Evolutionary conservation across 345 rosid genomes (phyloP).

Genomic region (Linum usitatissimum): DNA sequence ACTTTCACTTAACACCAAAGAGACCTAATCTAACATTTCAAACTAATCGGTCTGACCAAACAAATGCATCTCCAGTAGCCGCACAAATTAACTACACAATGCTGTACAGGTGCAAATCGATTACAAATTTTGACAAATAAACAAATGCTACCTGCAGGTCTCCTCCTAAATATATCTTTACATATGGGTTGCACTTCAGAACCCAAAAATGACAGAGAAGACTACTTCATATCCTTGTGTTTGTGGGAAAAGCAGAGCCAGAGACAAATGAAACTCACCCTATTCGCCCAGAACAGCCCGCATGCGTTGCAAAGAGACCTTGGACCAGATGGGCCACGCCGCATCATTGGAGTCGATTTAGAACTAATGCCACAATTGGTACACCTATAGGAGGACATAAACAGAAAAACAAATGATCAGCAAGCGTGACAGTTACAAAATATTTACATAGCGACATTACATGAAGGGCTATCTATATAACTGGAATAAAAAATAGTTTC

Average conservation of each 20-base stretch:
- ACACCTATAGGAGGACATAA: constrained; percentile 42
- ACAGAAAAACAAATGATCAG: constrained; percentile 1
- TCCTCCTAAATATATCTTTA: background rate
- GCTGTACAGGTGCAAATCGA: background rate
- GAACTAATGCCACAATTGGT: constrained; percentile 83
- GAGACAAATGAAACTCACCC: constrained; percentile 31
- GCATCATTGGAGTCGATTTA: constrained; percentile 93
- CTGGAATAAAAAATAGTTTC: background rate
- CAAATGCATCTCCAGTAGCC: too few species aligned
- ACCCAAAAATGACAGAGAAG: background rate
- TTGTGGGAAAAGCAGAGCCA: background rate
- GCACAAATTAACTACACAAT: background rate
- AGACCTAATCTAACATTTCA: background rate
- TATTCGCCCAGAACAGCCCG: constrained; percentile 90
- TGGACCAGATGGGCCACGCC: constrained; percentile 95
- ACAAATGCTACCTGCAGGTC: too few species aligned
- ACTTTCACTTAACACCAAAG: background rate
- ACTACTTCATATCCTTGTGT: background rate
- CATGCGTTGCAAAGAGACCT: constrained; percentile 98
- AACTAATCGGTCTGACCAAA: background rate
- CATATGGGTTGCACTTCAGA: background rate
- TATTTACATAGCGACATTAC: too few species aligned
- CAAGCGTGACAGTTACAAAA: too few species aligned
- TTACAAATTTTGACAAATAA: background rate
- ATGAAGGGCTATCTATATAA: background rate